phyloP scores from a whole-genome alignment of 345 rosid species.

The Microthlaspi erraticum region DNA sequence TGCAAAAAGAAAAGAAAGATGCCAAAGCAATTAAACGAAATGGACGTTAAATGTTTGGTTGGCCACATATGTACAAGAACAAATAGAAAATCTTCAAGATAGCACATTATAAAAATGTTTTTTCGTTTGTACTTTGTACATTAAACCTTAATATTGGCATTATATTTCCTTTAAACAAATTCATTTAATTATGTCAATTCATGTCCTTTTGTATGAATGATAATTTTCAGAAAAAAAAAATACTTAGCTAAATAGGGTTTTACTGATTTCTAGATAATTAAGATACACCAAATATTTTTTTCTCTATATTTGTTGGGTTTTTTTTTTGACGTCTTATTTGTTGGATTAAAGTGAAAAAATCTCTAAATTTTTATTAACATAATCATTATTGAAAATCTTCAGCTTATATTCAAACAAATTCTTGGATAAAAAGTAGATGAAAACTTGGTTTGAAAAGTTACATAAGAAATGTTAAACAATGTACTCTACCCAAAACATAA shows the following conservation, averaged over 20 bases:
- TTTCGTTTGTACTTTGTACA: constrained; percentile 13
- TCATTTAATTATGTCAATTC: not conserved
- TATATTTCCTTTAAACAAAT: not conserved
- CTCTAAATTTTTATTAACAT: too few relatives aligned
- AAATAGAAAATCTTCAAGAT: constrained; percentile 12
- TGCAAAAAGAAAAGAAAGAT: constrained; percentile 11
- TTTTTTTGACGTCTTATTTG: too few relatives aligned
- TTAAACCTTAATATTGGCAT: constrained; percentile 17
- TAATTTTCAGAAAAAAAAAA: not conserved
- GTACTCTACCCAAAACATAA: not conserved
- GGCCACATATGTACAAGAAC: constrained; percentile 14
- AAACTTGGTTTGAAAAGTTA: too few relatives aligned
- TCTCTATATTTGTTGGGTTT: too few relatives aligned
- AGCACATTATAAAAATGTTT: constrained; percentile 10
- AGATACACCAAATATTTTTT: not conserved
- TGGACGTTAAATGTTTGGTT: constrained; percentile 21
- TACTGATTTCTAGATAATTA: not conserved
- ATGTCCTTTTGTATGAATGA: not conserved
- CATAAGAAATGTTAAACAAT: too few relatives aligned
- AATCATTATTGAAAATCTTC: too few relatives aligned
- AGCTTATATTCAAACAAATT: too few relatives aligned
- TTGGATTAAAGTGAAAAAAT: too few relatives aligned
- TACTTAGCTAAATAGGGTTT: not conserved
- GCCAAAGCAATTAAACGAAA: constrained; percentile 29
- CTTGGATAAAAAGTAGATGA: too few relatives aligned